Percentiles rank a stretch among this genome's conserved stretches.
These are phyloP conservation scores for Nannochloropsis granulata DNA, from an alignment of 108 stramenopile genomes.

Conservation along the genomic window DNA sequence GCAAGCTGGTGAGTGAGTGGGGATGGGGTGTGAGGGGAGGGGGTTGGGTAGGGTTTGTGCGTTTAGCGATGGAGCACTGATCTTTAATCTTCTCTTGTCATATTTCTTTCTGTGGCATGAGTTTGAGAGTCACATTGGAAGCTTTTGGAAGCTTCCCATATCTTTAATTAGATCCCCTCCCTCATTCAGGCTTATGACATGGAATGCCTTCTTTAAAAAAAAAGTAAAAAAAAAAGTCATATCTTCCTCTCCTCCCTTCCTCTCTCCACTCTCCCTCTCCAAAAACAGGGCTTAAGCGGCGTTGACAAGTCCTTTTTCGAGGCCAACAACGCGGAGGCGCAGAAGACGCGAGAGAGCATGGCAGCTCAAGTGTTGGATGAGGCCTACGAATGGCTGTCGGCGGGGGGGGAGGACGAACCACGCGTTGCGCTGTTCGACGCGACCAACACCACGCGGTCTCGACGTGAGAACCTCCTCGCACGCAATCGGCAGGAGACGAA, in stretches of 20 bases:
- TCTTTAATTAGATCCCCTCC: too few relatives aligned
- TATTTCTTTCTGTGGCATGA: too few relatives aligned
- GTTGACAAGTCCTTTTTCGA: slow-evolving; percentile 34
- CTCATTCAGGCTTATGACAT: too few relatives aligned
- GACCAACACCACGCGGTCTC: slow-evolving; percentile 72
- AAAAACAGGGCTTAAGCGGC: slow-evolving; percentile 17
- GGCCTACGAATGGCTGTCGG: slow-evolving; percentile 39
- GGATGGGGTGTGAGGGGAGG: too few relatives aligned
- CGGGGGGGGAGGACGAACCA: slow-evolving; percentile 8
- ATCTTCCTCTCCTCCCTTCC: not conserved
- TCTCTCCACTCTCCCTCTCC: not conserved
- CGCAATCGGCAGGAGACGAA: slow-evolving; percentile 39
- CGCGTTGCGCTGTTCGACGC: slow-evolving; percentile 85
- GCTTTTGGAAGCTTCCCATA: too few relatives aligned
- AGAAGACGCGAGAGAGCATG: slow-evolving; percentile 10
- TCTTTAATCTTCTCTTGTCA: too few relatives aligned
- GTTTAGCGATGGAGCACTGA: too few relatives aligned
- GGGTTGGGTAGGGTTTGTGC: too few relatives aligned
- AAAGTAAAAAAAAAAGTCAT: not conserved
- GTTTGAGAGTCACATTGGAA: too few relatives aligned
- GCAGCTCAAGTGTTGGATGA: slow-evolving; percentile 10
- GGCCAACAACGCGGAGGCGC: slow-evolving; percentile 9
- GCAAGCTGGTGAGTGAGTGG: slow-evolving; percentile 1
- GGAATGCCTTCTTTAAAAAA: too few relatives aligned
- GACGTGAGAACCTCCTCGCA: slow-evolving; percentile 57